Evolutionary conservation across 495 filamentous ascomycete genomes (phyloP).

Genomic region (Neurospora sp.): DNA sequence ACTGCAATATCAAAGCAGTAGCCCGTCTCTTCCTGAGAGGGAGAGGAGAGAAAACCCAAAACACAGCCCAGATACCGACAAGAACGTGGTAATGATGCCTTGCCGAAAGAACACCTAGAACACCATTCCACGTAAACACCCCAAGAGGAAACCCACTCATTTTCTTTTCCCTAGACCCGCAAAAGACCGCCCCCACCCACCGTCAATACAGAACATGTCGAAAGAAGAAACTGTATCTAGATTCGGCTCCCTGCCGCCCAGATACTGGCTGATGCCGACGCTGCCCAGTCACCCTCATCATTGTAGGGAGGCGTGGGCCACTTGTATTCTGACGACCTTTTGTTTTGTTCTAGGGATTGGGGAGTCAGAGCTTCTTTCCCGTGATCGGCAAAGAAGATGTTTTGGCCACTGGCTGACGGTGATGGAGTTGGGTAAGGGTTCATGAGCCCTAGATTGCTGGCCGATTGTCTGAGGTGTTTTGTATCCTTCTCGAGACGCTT

Average conservation of each 20-base stretch:
- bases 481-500: conserved; percentile 41
- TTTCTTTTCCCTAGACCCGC: conserved; percentile 1
- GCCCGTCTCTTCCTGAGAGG: not conserved
- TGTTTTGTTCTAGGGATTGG: conserved; percentile 40
- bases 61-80: conserved; percentile 2
- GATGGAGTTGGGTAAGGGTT: conserved; percentile 89
- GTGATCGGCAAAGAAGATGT: conserved; percentile 54
- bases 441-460: conserved; percentile 49
- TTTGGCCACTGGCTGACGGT: conserved; percentile 72
- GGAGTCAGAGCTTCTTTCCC: conserved; percentile 52
- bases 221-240: conserved; percentile 14
- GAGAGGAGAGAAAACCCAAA: conserved; percentile 10
- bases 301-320: conserved; percentile 92
- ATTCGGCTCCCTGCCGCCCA: conserved; percentile 55
- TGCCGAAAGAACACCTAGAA: conserved; percentile 7
- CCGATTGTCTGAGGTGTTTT: conserved; percentile 43
- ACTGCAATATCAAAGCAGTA: not conserved
- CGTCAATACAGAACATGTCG: not conserved
- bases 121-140: conserved; percentile 9
- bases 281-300: conserved; percentile 75
- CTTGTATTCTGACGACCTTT: conserved; percentile 52
- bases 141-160: not conserved
- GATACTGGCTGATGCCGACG: conserved; percentile 67
- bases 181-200: conserved; percentile 2
- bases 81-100: not conserved